Base-by-base conservation (phyloP, 2,329 filamentous ascomycete species). In the Tolypocladium pustulatum region DNA sequence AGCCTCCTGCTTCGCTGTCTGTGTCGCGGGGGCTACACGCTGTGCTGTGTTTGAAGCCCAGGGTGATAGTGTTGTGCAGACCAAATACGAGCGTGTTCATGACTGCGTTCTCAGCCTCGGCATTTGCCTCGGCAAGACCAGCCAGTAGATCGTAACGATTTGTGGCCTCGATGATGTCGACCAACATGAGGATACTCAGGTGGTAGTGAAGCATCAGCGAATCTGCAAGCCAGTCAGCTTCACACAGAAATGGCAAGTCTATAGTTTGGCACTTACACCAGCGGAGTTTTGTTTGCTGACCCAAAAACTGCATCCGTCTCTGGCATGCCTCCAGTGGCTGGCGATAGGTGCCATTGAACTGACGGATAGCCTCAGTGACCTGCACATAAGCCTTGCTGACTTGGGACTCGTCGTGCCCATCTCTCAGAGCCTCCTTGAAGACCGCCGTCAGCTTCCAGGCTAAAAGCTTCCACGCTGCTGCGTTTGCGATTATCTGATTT, bases 121-220 rank as follows among this genome's bases (percentile, higher is more conserved):
- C 61, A 7, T 57, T 65, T 32, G 65, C 62, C 10, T 69, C 63
- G 17, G 57, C 51, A 1, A 71, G 57, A 3, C 65, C 67, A 9
- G 43, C 57, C 0, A 71, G 54, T 1, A 71, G 57, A 32, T 71
- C 68, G 15, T 59, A 61, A 1, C 68, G 65, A 36, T 69, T 65
- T 0, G 67, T 65, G 2, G 64, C 68, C 38, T 71, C 67, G 22
- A 71, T 67, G 2, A 66, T 65, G 32, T 71, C 69, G 0, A 66
- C 59, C 1, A 71, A 57, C 64, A 71, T 68, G 1, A 71, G 46
- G 9, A 71, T 70, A 60, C 69, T 69, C 6, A 71, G 63, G 30
- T 71, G 66, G 34, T 71, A 71, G 46, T 71, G 69, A 13, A 71
- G 62, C 69, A 70, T 71, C 0, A 70, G 64, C 20, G 68, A 69